Base-by-base conservation (phyloP, 176 grass and related monocot genomes). In the Sorghum bicolor region DNA sequence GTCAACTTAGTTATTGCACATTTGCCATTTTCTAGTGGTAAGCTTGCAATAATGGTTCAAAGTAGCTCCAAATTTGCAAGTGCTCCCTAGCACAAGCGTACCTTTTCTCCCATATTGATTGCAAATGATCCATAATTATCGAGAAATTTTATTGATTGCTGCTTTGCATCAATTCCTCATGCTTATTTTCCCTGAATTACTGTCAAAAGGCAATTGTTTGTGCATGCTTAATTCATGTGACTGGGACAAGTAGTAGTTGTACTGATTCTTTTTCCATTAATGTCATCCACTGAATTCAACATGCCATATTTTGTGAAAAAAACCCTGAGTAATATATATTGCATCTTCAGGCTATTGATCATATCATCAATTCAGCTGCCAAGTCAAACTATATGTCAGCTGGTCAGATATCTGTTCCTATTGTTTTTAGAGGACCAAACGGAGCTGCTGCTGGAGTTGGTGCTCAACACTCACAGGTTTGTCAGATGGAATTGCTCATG, bases 351-450 rank as follows among this genome's bases (percentile, higher is more conserved):
- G 96, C 96, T 81, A 99, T 99, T 90, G 96, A 99, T 83, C 93
- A 96, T 65, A 96, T 99, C 69, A 99, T 99, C 75, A 99, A 96
- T 92, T 99, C 93, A 60, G 96, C 93, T 73, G 91, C 93, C 80
- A 99, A 99, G 87, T 92, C 96, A 45, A 99, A 99, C 55, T 96
- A 96, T 84, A 99, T 99, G 96, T 99, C 93, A 63, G 83, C 89
- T 41, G 96, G 96, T 75, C 87, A 96, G 80, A 87, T 99, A 48
- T 74, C 78, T 62, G 96, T 99, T 34, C 93, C 93, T 78, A 99
- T 99, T 79, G 96, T 96, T 90, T 99, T 99, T 65, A 91, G 96
- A 83, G 93, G 93, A 84, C 93, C 96, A 20, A 99, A 99, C 82
- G 91, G 93, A 76, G 96, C 96, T 83, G 91, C 93, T 78, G 93